Evolutionary conservation across 2,329 filamentous ascomycete species (phyloP).

Genomic region (Immersiporthe knoxdaviesiana): DNA sequence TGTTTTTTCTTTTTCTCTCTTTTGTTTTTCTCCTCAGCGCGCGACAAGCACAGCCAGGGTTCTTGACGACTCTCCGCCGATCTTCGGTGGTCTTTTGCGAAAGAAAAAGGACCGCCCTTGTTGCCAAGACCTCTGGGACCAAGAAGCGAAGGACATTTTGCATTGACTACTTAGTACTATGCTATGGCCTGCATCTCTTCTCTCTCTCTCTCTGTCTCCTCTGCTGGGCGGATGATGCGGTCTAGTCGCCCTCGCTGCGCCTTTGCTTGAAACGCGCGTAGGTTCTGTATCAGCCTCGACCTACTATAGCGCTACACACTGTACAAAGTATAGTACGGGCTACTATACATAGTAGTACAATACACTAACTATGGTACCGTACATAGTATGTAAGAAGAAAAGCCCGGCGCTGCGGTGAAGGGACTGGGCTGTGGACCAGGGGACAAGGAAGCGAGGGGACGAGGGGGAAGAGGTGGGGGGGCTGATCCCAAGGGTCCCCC

Average conservation of each 20-base stretch:
- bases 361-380: too few relatives aligned
- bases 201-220: too few relatives aligned
- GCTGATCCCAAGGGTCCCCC: neutral
- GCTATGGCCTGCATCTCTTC: too few relatives aligned
- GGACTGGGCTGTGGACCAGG: neutral
- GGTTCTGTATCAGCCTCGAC: neutral
- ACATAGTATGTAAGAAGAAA: neutral
- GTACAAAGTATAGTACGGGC: neutral
- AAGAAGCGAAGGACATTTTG: neutral
- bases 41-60: neutral
- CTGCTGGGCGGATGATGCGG: neutral
- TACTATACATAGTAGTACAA: too few relatives aligned
- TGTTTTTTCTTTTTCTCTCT: too few relatives aligned
- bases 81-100: neutral
- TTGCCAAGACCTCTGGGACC: neutral
- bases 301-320: neutral
- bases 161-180: too few relatives aligned
- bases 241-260: neutral
- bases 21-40: too few relatives aligned
- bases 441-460: too few relatives aligned
- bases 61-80: slow-evolving; percentile 15
- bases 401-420: neutral
- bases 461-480: neutral
- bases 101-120: too few relatives aligned
- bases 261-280: slow-evolving; percentile 20